Percentiles rank a stretch among this genome's conserved stretches.
phyloP scores from a whole-genome alignment of 2,329 filamentous ascomycete genomes.

The Claviceps capensis region DNA sequence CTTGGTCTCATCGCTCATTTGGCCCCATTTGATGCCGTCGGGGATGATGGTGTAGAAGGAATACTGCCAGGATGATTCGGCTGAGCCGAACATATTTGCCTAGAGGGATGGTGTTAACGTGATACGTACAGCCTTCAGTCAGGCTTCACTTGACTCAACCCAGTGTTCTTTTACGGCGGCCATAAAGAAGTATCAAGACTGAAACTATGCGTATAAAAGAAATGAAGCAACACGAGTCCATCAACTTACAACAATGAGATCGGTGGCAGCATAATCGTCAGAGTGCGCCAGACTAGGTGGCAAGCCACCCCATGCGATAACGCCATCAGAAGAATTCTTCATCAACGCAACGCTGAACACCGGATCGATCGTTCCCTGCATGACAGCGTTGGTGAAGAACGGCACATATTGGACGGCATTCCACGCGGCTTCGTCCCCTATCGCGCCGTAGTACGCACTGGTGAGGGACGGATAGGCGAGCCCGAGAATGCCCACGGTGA shows the following conservation, averaged over 20 bases:
- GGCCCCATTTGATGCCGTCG: conserved; percentile 32
- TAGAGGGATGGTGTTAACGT: conserved; percentile 11
- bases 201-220: too few relatives aligned
- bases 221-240: background rate
- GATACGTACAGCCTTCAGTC: too few relatives aligned
- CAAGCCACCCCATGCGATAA: conserved; percentile 34
- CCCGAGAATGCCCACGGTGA: conserved; percentile 36
- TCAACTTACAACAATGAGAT: conserved; percentile 31
- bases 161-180: background rate
- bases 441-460: conserved; percentile 29
- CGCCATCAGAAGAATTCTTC: conserved; percentile 30
- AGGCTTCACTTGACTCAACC: background rate
- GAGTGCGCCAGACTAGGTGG: conserved; percentile 22
- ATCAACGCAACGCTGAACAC: conserved; percentile 34
- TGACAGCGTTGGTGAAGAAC: conserved; percentile 34
- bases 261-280: conserved; percentile 19
- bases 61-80: conserved; percentile 28
- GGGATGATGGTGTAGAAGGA: conserved; percentile 41
- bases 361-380: conserved; percentile 29
- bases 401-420: conserved; percentile 31
- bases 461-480: conserved; percentile 37
- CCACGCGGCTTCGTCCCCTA: conserved; percentile 23
- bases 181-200: background rate
- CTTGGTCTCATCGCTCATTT: conserved; percentile 26
- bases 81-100: conserved; percentile 28